Conservation (phyloP, 1,139 yeast genomes). For the Scheffersomyces illinoinensis region DNA sequence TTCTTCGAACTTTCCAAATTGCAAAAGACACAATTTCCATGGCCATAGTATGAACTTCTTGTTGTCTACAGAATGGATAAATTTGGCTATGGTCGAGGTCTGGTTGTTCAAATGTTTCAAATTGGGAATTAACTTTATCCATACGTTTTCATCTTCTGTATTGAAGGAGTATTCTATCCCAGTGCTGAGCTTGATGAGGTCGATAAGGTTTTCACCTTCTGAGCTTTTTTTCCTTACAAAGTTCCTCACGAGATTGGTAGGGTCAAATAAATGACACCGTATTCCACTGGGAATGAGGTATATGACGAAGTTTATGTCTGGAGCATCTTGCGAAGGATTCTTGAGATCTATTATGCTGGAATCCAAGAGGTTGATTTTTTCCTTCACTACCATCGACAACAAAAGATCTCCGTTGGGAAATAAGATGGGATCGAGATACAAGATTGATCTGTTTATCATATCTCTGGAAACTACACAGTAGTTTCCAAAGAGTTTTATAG, state of each 20-base stretch:
- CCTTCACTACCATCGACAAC: conserved; percentile 25
- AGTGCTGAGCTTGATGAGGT: conserved; percentile 53
- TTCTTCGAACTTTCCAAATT: conserved; percentile 34
- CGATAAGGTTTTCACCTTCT: conserved; percentile 38
- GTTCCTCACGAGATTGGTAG: conserved; percentile 51
- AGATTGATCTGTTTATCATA: conserved; percentile 21
- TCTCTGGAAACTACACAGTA: conserved; percentile 35
- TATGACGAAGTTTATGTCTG: conserved; percentile 40
- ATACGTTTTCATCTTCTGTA: conserved; percentile 27
- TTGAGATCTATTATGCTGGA: conserved; percentile 20
- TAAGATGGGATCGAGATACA: conserved; percentile 58
- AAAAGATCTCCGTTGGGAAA: conserved; percentile 54
- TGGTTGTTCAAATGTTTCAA: conserved; percentile 66
- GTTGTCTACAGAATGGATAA: conserved; percentile 51
- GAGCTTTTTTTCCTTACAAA: conserved; percentile 15
- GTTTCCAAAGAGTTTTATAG: conserved; percentile 55
- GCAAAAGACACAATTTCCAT: conserved; percentile 60
- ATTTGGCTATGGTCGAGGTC: conserved; percentile 63
- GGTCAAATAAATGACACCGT: conserved; percentile 59
- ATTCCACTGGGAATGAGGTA: conserved; percentile 78
- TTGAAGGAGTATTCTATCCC: conserved; percentile 38
- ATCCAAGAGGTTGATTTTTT: conserved; percentile 31
- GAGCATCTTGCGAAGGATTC: not conserved
- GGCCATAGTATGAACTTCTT: conserved; percentile 73
- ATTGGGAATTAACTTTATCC: conserved; percentile 72